Percentiles rank a stretch among this genome's conserved stretches.
Conservation (phyloP, 164 flowering plant genomes). For the Akebia trifoliata region DNA sequence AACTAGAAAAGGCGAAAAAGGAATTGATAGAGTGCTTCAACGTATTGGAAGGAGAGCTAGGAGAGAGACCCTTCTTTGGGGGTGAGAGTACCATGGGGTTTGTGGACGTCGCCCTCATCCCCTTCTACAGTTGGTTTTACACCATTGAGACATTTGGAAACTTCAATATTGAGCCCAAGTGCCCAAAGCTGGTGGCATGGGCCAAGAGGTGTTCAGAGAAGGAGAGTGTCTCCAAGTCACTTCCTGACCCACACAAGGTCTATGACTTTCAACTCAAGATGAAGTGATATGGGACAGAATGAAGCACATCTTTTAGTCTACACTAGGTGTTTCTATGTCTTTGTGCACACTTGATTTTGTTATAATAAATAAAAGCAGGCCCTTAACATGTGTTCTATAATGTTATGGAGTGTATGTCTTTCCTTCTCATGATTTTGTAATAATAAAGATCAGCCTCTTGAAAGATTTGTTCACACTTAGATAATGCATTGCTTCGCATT, state of each 20-base stretch:
- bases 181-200: constrained; percentile 14
- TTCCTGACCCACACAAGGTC: constrained; percentile 10
- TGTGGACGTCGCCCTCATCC: constrained; percentile 11
- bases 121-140: constrained; percentile 13
- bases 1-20: constrained; percentile 6
- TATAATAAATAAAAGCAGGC: no score
- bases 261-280: constrained; percentile 1
- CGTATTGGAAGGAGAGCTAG: constrained; percentile 16
- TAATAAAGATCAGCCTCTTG: no score
- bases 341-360: no score
- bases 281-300: constrained; percentile 3
- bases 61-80: constrained; percentile 12
- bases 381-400: no score
- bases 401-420: no score
- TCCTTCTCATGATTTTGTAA: no score
- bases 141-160: constrained; percentile 4
- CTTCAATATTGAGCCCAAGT: constrained; percentile 5
- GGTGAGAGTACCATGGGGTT: constrained; percentile 15
- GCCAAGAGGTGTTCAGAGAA: constrained; percentile 14
- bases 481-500: no score
- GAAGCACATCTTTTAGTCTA: no score
- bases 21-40: constrained; percentile 14
- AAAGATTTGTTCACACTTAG: no score
- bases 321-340: background rate
- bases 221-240: constrained; percentile 11